Base-by-base conservation (phyloP, 2,329 filamentous ascomycete genomes). In the Nemania sp. region DNA sequence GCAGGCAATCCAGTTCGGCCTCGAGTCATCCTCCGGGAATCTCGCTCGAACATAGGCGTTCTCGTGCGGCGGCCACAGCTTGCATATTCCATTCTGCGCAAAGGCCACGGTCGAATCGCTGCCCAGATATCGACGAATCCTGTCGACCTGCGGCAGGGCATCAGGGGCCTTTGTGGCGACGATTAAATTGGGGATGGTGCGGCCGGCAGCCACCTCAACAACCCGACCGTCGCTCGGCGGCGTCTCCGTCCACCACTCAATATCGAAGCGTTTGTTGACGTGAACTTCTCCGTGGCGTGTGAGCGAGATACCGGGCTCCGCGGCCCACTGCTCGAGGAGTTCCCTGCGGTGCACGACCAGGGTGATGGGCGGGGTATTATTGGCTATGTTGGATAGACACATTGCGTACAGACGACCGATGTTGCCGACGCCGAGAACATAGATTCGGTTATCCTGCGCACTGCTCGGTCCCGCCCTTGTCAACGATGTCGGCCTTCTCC, bases 31-130 rank as follows among this genome's bases (percentile, higher is more conserved):
- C 1, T 57, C 50, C 1, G 50, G 47, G 56, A 78, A 84, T 17
- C 82, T 75, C 54, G 75, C 69, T 1, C 68, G 64, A 37, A 74
- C 72, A 68, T 84, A 85, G 1, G 71, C 60, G 3, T 68, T 65
- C 2, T 82, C 82, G 51, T 79, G 72, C 7, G 83, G 83, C 21
- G 83, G 82, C 83, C 83, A 86, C 15, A 85, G 73, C 65, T 79
- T 81, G 34, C 90, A 92, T 86, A 97, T 90, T 48, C 94, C 94
- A 69, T 97, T 97, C 69, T 97, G 93, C 21, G 91, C 78, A 69
- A 97, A 90, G 12, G 89, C 81, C n/a, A 97, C 85, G 0, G 90
- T 90, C n/a, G 88, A 91, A 3, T 81, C 75, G 2, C 77, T 74
- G 64, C 86, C 82, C 2, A 87, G 81, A 54, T 96, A 84, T 1